A percentile compares a stretch with the other conserved stretches of the same genome.
These are phyloP conservation scores for Tetraselmis striata DNA, from an alignment of 139 green algal species.

Conservation along the genomic window DNA sequence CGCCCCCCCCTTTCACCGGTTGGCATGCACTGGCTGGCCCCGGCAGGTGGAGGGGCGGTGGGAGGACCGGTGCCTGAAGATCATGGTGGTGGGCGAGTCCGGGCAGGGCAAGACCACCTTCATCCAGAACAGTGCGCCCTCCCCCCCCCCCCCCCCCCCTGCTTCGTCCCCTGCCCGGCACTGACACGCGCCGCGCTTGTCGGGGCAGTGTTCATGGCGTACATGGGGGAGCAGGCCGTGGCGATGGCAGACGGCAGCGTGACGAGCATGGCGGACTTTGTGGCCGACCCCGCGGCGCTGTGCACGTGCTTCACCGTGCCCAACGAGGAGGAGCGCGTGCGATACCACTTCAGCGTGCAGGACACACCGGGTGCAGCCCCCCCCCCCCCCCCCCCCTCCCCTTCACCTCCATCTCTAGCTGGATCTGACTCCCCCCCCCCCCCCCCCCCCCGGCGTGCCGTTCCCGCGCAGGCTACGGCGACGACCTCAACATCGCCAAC, in stretches of 20 bases:
- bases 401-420: too few relatives aligned
- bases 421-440: too few relatives aligned
- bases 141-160: too few relatives aligned
- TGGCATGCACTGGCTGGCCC: background rate
- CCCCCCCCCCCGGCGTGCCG: too few relatives aligned
- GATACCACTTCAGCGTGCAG: background rate
- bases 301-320: background rate
- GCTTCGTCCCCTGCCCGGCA: too few relatives aligned
- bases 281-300: background rate
- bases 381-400: too few relatives aligned
- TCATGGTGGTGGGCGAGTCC: slow-evolving; percentile 45
- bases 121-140: slow-evolving; percentile 30
- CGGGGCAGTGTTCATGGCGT: background rate
- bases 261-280: background rate
- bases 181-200: too few relatives aligned
- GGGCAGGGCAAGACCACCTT: slow-evolving; percentile 47
- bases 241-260: background rate
- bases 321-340: background rate
- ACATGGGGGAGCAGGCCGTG: background rate
- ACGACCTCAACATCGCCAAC: slow-evolving; percentile 14
- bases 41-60: slow-evolving; percentile 27
- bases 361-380: background rate
- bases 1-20: too few relatives aligned
- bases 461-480: background rate
- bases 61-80: slow-evolving; percentile 44